A percentile compares a stretch with the other conserved stretches of the same genome.
These are phyloP conservation scores for Zygnema cylindricum DNA, from an alignment of 139 green algal species.

Conservation along the genomic window DNA sequence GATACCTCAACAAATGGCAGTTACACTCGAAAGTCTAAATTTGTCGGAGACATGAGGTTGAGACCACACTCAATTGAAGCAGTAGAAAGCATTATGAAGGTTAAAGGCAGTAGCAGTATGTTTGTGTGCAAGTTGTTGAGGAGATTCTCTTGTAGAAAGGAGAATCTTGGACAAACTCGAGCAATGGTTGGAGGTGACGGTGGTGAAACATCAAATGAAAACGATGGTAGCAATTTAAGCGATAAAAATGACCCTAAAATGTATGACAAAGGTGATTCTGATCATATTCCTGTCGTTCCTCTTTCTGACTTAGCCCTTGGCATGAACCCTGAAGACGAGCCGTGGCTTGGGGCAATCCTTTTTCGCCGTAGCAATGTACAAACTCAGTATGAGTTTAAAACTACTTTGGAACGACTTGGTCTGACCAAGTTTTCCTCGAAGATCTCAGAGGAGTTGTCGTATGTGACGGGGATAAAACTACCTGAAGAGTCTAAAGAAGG, in stretches of 20 bases:
- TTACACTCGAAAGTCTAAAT: no score
- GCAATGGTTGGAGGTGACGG: no score
- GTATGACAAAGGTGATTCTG: no score
- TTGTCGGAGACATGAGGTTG: no score
- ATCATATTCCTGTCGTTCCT: neutral
- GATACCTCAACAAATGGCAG: neutral
- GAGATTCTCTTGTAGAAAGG: no score
- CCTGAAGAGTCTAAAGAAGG: neutral
- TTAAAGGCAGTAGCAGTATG: no score
- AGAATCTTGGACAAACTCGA: no score
- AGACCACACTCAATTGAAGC: no score
- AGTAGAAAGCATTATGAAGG: no score
- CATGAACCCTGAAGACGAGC: constrained; percentile 9
- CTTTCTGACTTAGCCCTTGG: neutral
- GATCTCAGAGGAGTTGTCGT: constrained; percentile 8
- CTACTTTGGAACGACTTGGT: constrained; percentile 49
- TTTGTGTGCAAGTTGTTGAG: no score
- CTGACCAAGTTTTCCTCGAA: constrained; percentile 34
- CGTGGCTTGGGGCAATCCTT: constrained; percentile 46
- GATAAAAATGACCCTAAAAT: neutral
- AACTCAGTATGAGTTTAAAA: constrained; percentile 28
- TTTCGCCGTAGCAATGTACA: constrained; percentile 14
- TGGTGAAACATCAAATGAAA: neutral
- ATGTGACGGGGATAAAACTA: neutral
- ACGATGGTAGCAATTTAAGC: neutral